These are phyloP conservation scores for Colletotrichum tofieldiae DNA, from an alignment of 2,329 filamentous ascomycete genomes.

Conservation along the genomic window DNA sequence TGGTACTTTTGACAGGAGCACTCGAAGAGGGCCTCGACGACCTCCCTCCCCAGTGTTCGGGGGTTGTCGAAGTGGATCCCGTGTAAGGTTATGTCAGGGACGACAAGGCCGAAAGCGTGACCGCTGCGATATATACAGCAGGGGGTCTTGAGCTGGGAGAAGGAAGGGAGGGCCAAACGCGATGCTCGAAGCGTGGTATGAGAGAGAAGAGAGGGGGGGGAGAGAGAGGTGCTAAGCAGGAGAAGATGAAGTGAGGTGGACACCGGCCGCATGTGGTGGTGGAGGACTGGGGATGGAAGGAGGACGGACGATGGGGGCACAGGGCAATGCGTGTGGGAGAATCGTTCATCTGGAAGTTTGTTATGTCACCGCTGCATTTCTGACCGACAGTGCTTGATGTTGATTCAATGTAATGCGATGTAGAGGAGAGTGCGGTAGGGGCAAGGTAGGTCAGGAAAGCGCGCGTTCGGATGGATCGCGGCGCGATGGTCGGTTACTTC, in stretches of 20 bases:
- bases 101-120: background rate
- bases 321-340: background rate
- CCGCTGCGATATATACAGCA: background rate
- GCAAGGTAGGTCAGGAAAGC: conserved; percentile 13
- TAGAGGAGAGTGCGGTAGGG: background rate
- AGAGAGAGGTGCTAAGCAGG: background rate
- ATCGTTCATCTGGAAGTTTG: background rate
- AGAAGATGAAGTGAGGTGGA: background rate
- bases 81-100: conserved; percentile 10
- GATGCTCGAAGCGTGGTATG: background rate
- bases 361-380: background rate
- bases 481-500: conserved; percentile 30
- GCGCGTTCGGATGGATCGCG: conserved; percentile 35
- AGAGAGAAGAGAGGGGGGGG: background rate
- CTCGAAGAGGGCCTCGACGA: conserved; percentile 1
- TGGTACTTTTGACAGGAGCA: conserved; percentile 5
- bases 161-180: background rate
- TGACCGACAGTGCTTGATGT: background rate
- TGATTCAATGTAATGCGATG: background rate
- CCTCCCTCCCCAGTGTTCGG: background rate
- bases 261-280: background rate
- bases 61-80: conserved; percentile 4
- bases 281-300: background rate
- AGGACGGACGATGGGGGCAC: background rate
- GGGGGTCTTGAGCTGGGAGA: background rate